These are phyloP conservation scores for Phoma sp. DNA, from an alignment of 2,329 filamentous ascomycete species.

Conservation along the genomic window DNA sequence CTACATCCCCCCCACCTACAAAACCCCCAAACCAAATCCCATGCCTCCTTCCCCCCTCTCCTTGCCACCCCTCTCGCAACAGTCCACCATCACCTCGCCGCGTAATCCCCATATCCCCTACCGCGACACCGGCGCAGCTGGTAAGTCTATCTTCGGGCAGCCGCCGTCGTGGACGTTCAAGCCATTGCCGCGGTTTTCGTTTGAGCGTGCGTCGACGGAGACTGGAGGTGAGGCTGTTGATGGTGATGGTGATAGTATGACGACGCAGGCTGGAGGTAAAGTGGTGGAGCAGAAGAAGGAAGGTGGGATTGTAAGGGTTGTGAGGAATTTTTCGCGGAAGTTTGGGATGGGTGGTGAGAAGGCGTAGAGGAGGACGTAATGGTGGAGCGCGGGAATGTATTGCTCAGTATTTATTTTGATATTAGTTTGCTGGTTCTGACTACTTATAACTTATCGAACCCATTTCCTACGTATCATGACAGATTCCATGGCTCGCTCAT, in stretches of 20 bases:
- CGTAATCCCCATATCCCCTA: neutral
- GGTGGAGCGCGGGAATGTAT: no score
- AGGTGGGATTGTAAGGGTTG: neutral
- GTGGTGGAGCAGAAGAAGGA: neutral
- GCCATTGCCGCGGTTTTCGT: neutral
- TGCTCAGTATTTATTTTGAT: no score
- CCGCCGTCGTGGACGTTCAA: neutral
- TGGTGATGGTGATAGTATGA: neutral
- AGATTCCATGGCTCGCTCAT: no score
- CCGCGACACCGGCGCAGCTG: neutral
- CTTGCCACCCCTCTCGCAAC: neutral
- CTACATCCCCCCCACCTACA: neutral
- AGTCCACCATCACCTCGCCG: no score
- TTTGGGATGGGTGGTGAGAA: neutral
- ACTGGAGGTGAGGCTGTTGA: neutral
- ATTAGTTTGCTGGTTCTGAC: no score
- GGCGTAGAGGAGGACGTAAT: no score
- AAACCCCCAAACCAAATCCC: neutral
- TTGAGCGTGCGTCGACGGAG: neutral
- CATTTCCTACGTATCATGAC: no score
- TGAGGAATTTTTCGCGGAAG: neutral
- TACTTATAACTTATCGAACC: no score
- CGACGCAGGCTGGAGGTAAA: neutral
- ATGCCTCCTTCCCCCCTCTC: neutral
- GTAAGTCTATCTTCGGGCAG: constrained; percentile 1